These are phyloP conservation scores for Lasiodiplodia sp. DNA, from an alignment of 2,329 filamentous ascomycete species.

Conservation along the genomic window DNA sequence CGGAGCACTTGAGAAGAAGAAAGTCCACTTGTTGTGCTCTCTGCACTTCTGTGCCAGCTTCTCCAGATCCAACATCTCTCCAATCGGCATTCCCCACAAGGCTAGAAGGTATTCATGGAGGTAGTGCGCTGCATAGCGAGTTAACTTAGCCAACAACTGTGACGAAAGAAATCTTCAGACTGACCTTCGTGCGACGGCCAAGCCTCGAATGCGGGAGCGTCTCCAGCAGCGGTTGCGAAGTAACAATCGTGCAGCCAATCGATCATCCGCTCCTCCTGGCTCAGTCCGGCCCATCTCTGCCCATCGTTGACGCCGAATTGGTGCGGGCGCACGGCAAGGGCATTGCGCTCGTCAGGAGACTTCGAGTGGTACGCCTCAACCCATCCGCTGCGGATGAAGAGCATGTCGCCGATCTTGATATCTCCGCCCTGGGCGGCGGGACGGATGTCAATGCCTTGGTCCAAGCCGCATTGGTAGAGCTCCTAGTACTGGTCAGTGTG, in stretches of 20 bases:
- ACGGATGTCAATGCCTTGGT: constrained; percentile 69
- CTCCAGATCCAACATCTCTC: constrained; percentile 57
- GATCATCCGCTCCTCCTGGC: constrained; percentile 62
- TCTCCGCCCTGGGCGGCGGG: constrained; percentile 62
- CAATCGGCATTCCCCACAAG: constrained; percentile 49
- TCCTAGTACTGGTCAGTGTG: constrained; percentile 34
- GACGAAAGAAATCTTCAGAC: constrained; percentile 29
- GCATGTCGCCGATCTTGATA: constrained; percentile 58
- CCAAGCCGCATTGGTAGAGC: constrained; percentile 64
- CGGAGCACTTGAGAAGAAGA: constrained; percentile 68
- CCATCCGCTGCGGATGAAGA: constrained; percentile 65
- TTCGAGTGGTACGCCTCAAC: constrained; percentile 64
- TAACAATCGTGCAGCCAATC: constrained; percentile 75
- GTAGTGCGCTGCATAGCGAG: constrained; percentile 36
- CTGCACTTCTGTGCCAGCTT: constrained; percentile 63
- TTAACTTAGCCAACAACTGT: background rate
- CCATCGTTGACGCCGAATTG: constrained; percentile 51
- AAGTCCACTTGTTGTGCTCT: constrained; percentile 63
- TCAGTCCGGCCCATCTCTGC: constrained; percentile 58
- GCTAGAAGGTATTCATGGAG: constrained; percentile 49
- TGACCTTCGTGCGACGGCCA: constrained; percentile 60
- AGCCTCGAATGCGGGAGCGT: constrained; percentile 69
- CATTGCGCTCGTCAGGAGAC: constrained; percentile 42
- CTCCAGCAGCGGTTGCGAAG: constrained; percentile 71
- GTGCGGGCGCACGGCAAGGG: constrained; percentile 53